These are phyloP conservation scores for Yamadazyma scolyti DNA, from an alignment of 805 yeast species.

Conservation along the genomic window DNA sequence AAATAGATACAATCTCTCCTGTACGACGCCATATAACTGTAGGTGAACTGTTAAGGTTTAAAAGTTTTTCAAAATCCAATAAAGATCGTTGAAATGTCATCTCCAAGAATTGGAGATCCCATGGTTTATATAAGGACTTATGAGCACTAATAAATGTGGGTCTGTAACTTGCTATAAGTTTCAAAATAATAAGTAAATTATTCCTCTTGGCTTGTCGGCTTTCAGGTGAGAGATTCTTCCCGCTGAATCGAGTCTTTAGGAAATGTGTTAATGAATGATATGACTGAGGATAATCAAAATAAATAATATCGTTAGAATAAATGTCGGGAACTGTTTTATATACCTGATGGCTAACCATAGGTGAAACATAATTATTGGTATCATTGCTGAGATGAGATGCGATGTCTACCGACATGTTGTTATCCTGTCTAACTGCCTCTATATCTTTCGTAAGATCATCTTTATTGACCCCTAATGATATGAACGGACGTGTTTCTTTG, in stretches of 20 bases:
- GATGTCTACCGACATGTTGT: too few species aligned
- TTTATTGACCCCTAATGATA: slow-evolving; percentile 39
- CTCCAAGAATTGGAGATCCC: slow-evolving; percentile 55
- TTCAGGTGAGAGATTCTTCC: slow-evolving; percentile 35
- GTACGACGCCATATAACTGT: slow-evolving; percentile 84
- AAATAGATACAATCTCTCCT: slow-evolving; percentile 77
- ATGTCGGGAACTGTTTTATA: slow-evolving; percentile 51
- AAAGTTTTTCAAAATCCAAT: slow-evolving; percentile 42
- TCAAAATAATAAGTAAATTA: slow-evolving; percentile 42
- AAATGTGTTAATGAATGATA: slow-evolving; percentile 59
- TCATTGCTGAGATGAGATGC: too few species aligned
- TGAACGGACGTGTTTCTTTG: slow-evolving; percentile 37
- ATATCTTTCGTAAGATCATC: too few species aligned
- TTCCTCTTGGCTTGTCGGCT: slow-evolving; percentile 27
- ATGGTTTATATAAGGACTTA: slow-evolving; percentile 60
- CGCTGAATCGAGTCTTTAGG: slow-evolving; percentile 53
- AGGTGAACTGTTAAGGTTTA: slow-evolving; percentile 63
- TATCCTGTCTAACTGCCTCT: too few species aligned
- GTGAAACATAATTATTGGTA: slow-evolving; percentile 45
- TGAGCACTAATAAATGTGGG: slow-evolving; percentile 79
- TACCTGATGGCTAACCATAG: slow-evolving; percentile 53
- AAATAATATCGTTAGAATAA: slow-evolving; percentile 42
- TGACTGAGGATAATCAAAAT: slow-evolving; percentile 61
- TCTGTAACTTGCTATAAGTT: slow-evolving; percentile 61
- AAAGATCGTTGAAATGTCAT: slow-evolving; percentile 43